Percentiles rank a stretch among this genome's conserved stretches.
phyloP scores from a whole-genome alignment of 305 asterid genomes.

The Fraxinus sp. region DNA sequence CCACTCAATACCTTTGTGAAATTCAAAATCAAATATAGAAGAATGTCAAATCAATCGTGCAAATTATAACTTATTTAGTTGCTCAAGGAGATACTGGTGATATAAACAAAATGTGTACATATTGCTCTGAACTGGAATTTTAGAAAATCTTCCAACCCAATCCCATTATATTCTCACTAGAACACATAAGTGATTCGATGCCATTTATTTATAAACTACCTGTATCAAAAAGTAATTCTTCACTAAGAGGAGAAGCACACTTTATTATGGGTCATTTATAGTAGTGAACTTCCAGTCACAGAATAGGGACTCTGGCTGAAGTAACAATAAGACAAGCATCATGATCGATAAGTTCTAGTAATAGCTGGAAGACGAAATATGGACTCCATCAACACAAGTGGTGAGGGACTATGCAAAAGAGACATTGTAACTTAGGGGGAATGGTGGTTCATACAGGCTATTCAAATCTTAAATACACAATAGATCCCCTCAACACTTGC shows the following conservation, averaged over 20 bases:
- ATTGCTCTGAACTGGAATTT: neutral
- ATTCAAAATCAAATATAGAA: neutral
- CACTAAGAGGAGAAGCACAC: neutral
- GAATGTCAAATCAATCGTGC: neutral
- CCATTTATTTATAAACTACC: neutral
- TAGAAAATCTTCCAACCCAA: neutral
- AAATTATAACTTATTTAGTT: neutral
- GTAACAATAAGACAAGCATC: neutral
- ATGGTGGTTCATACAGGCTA: neutral
- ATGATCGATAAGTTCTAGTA: constrained; percentile 1
- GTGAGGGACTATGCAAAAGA: neutral
- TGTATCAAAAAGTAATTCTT: neutral
- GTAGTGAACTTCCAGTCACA: neutral
- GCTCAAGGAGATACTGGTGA: neutral
- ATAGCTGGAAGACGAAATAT: neutral
- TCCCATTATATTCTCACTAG: neutral
- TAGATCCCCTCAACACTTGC: neutral
- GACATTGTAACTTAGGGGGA: neutral
- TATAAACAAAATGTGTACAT: neutral
- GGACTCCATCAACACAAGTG: constrained; percentile 23
- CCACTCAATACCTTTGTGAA: neutral
- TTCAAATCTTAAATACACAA: neutral
- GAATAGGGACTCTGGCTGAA: neutral
- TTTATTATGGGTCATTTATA: neutral
- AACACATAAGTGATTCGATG: neutral